A percentile compares a stretch with the other conserved stretches of the same genome.
phyloP scores from a whole-genome alignment of 257 asterid genomes.

The Eustoma russellianum region DNA sequence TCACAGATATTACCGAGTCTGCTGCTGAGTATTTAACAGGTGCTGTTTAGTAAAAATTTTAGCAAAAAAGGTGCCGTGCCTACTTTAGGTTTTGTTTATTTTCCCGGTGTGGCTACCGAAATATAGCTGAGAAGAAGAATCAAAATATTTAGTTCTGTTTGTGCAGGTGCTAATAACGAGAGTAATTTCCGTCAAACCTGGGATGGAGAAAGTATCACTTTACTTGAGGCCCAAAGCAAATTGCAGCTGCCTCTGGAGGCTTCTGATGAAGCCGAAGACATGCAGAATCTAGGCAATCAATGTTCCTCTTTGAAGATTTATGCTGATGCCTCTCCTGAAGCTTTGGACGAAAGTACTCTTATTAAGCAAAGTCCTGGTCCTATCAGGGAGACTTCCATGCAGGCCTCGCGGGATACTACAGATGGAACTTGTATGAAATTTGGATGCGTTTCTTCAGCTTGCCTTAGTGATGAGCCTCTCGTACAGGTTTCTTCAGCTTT shows the following conservation, averaged over 20 bases:
- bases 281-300: neutral
- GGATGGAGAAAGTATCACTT: neutral
- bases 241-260: neutral
- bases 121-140: too few species aligned
- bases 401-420: neutral
- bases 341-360: constrained; percentile 4
- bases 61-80: constrained; percentile 1
- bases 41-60: neutral
- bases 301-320: neutral
- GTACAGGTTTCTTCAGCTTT: constrained; percentile 7
- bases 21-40: neutral
- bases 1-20: constrained; percentile 14
- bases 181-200: neutral
- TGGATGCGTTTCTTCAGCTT: neutral
- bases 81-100: constrained; percentile 7
- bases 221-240: constrained; percentile 1
- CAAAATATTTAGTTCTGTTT: too few species aligned
- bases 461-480: constrained; percentile 1
- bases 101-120: constrained; percentile 1
- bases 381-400: constrained; percentile 4
- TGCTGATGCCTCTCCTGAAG: constrained; percentile 7
- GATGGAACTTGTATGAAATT: constrained; percentile 4
- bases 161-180: too few species aligned
- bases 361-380: constrained; percentile 1
- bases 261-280: neutral